Evolutionary conservation across 2,329 filamentous ascomycete genomes (phyloP).

Genomic region (Cordyceps farinosa): DNA sequence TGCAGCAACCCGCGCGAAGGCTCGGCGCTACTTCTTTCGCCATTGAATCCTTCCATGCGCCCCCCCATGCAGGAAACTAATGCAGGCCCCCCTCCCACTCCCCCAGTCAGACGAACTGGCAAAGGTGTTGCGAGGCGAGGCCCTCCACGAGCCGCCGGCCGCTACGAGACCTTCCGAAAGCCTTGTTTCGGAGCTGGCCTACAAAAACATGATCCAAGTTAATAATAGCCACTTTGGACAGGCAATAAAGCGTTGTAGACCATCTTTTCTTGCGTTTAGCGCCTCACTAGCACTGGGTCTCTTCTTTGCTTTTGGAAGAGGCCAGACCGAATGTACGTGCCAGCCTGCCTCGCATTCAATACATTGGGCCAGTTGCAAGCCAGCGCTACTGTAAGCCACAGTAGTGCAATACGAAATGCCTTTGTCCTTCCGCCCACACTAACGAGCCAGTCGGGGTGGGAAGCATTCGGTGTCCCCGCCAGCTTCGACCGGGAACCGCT

Average conservation of each 20-base stretch:
- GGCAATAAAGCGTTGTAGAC: neutral
- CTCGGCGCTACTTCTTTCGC: slow-evolving; percentile 2
- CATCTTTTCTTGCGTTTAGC: neutral
- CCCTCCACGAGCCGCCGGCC: slow-evolving; percentile 1
- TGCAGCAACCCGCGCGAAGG: neutral
- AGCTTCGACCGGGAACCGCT: neutral
- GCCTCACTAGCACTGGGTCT: neutral
- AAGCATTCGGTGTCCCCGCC: neutral
- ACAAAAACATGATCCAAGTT: neutral
- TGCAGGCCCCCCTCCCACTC: neutral
- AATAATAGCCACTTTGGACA: neutral
- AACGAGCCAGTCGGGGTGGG: neutral
- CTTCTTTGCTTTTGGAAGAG: neutral
- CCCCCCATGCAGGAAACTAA: neutral
- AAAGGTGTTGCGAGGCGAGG: neutral
- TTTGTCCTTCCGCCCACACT: neutral
- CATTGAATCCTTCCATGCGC: neutral
- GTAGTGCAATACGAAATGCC: neutral
- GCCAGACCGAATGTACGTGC: neutral
- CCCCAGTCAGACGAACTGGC: too few relatives aligned
- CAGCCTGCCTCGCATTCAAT: neutral
- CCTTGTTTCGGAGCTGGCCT: neutral
- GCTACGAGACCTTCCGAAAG: neutral
- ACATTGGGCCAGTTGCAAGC: neutral
- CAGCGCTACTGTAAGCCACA: slow-evolving; percentile 11